Evolutionary conservation across 2,329 filamentous ascomycete species (phyloP), one percentile per base, ranked within the genome.

Genomic region (Penicillium sumatraense): DNA sequence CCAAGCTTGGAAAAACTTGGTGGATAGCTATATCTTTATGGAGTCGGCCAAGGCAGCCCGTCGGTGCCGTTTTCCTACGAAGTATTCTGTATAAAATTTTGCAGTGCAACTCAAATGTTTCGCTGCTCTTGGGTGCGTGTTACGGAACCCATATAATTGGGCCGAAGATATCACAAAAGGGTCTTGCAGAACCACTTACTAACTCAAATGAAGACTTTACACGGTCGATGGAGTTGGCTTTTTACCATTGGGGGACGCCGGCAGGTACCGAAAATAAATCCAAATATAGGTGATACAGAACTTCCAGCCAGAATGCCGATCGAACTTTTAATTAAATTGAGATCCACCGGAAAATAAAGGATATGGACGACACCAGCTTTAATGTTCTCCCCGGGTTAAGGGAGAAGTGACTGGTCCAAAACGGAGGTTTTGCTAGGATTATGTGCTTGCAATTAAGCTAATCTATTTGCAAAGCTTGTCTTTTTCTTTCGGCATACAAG

Each of bases 281-380:
- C 40, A 46, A 46, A 46, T 46, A 16, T 20, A 46, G 42, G 26
- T 10, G n/a, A n/a, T 18, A 6, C 16, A 21, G 18, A 46, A 29
- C n/a, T n/a, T n/a, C n/a, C n/a, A n/a, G n/a, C 21, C 10, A 33
- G 21, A 23, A 35, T 29, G 45, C 21, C 27, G 53, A 49, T 51
- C 41, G 46, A 51, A 51, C 41, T 26, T 52, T 51, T 55, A 49
- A 49, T 45, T 51, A 38, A 41, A 52, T 13, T 11, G 14, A 27
- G 35, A 8, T 49, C 26, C 26, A 42, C 41, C 20, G 18, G 5
- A 14, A 10, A 27, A 56, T 23, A 27, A 8, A 23, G 38, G 27
- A 27, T 44, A 13, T 47, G 11, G 18, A 47, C 7, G 18, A 3
- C 26, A 20, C 18, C 24, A 18, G 6, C 29, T 33, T 49, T 35